A percentile compares a stretch with the other conserved stretches of the same genome.
phyloP scores from a whole-genome alignment of 345 rosid species.

The Syzygium oleosum region DNA sequence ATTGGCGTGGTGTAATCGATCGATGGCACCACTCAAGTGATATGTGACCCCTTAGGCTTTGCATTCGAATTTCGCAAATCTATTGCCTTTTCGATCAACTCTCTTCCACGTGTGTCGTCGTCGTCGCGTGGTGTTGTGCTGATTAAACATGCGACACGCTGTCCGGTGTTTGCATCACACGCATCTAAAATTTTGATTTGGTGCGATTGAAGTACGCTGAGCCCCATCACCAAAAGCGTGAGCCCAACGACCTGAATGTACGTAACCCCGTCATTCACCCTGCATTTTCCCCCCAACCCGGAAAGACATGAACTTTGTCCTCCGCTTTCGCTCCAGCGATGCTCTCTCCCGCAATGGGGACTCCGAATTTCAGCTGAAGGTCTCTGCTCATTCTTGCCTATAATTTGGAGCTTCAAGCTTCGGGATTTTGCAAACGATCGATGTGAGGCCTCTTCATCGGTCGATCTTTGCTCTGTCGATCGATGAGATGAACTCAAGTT shows the following conservation, averaged over 20 bases:
- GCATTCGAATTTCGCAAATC: background rate
- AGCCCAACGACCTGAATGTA: background rate
- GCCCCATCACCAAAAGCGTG: background rate
- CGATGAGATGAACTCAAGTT: background rate
- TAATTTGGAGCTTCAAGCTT: background rate
- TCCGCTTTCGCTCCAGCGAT: background rate
- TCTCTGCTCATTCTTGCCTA: background rate
- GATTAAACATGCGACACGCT: background rate
- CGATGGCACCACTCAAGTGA: background rate
- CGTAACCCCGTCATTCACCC: background rate
- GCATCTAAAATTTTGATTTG: background rate
- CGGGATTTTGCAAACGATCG: background rate
- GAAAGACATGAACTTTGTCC: background rate
- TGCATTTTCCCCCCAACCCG: background rate
- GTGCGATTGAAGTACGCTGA: background rate
- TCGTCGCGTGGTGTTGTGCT: background rate
- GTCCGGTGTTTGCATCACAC: background rate
- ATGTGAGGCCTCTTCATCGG: background rate
- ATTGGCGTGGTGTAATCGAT: background rate
- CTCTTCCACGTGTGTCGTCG: background rate
- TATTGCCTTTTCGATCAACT: no score
- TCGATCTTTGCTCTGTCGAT: no score
- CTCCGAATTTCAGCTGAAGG: background rate
- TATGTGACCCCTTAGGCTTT: background rate
- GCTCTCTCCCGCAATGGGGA: background rate